Base-by-base conservation (phyloP, 1,284 basidiomycete genomes). In the Ustilago bromivora region DNA sequence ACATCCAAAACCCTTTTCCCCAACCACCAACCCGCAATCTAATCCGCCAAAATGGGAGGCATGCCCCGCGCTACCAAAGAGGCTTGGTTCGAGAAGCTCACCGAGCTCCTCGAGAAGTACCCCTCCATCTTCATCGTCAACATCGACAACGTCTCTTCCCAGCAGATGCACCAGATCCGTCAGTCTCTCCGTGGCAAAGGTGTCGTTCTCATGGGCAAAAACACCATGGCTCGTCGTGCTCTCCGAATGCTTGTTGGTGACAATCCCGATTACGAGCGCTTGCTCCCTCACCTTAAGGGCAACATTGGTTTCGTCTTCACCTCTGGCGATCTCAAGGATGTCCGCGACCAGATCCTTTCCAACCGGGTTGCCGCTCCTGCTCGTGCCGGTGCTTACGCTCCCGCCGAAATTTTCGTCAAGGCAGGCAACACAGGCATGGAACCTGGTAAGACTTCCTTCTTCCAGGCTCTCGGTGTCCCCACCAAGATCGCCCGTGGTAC, bases 301-400 rank as follows among this genome's bases (percentile, higher is more conserved):
- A 99, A 99, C 92, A 94, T 99, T 83, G 96, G 96, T 74, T 99
- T 99, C 90, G 96, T 99, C 87, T 99, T 99, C 91, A 98, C 97
- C 84, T 88, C 90, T 54, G 89, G 88, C 60, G 97, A 99, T 87
- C 91, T 99, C 86, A 96, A 98, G 90, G 96, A 98, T 65, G 86
- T 99, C 81, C 94, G 96, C 81, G 92, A 94, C 72, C 88, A 93
- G 87, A 97, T 99, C 88, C 87, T 94, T 82, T 90, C 94, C 87
- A 99, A 99, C 93, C 95, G 95, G 89, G 96, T 99, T 79, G 94
- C 94, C 76, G 96, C 96, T 57, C 96, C 96, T 69, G 96, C 96
- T 81, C 95, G 96, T 91, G 96, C 97, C 82, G 96, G 96, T 91
- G 96, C 96, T 64, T 91, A 92, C 84, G 95, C 96, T 52, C 94